Percentiles rank a stretch among this genome's conserved stretches.
These are phyloP conservation scores for Tausonia pullulans DNA, from an alignment of 1,284 basidiomycete genomes.

Conservation along the genomic window DNA sequence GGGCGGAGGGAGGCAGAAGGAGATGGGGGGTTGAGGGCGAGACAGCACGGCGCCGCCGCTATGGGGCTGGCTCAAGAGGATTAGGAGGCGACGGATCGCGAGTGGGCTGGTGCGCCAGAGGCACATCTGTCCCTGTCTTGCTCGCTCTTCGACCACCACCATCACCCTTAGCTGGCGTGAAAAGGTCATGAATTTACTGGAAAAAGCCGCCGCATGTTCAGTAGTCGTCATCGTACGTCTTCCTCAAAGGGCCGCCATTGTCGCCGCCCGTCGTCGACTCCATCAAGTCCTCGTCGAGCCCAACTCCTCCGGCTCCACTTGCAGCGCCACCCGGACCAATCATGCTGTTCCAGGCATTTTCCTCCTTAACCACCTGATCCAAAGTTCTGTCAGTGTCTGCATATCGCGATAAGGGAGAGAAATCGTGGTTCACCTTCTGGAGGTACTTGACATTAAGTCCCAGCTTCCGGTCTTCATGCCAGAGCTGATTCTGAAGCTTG, in stretches of 20 bases:
- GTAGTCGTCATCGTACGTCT: constrained; percentile 15
- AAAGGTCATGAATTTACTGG: no score
- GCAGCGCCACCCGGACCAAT: background rate
- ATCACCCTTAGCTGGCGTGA: no score
- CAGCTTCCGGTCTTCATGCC: constrained; percentile 5
- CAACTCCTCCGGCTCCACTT: background rate
- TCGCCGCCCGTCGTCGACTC: background rate
- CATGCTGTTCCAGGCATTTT: background rate
- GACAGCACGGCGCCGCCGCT: no score
- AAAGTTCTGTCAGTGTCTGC: background rate
- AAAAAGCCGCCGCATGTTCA: background rate
- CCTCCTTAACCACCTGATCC: background rate
- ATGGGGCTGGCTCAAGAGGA: no score
- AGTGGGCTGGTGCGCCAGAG: no score
- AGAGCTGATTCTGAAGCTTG: background rate
- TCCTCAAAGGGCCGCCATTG: background rate
- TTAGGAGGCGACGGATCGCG: no score
- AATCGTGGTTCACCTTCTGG: background rate
- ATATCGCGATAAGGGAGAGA: background rate
- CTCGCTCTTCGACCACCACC: no score
- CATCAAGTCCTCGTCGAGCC: constrained; percentile 13
- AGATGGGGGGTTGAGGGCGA: background rate
- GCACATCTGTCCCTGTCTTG: no score
- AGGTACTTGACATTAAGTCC: background rate
- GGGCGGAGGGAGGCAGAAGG: background rate